These are phyloP conservation scores for Xylaria longipes DNA, from an alignment of 495 filamentous ascomycete genomes.

Conservation along the genomic window DNA sequence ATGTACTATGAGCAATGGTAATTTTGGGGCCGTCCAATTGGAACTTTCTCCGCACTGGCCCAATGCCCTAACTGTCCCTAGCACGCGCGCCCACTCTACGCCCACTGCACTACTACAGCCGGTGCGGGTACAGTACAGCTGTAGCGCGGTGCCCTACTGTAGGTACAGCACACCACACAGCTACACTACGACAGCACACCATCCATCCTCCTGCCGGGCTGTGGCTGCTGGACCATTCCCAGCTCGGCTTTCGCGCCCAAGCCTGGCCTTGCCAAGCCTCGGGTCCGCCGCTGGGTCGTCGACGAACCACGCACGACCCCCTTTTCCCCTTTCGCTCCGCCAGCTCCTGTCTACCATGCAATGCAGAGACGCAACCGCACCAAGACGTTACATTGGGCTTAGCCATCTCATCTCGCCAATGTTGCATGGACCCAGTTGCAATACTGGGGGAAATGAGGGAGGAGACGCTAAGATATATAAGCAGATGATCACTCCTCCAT, in stretches of 20 bases:
- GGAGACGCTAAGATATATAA: constrained; percentile 30
- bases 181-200: constrained; percentile 9
- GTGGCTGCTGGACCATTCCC: background rate
- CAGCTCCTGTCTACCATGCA: background rate
- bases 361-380: background rate
- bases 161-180: constrained; percentile 3
- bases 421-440: constrained; percentile 17
- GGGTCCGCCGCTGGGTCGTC: constrained; percentile 1
- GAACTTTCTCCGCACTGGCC: background rate
- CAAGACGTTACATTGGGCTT: constrained; percentile 22
- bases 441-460: constrained; percentile 25
- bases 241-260: constrained; percentile 14
- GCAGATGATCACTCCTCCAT: constrained; percentile 22
- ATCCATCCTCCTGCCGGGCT: background rate
- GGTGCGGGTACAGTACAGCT: no score
- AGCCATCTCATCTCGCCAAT: constrained; percentile 24
- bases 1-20: background rate
- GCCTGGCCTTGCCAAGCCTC: constrained; percentile 12
- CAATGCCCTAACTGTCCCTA: constrained; percentile 3
- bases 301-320: background rate
- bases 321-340: background rate
- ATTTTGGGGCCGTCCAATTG: constrained; percentile 6
- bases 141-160: background rate
- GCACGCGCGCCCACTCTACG: background rate
- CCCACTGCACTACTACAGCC: background rate